Evolutionary conservation across 768 basidiomycete genomes (phyloP).

Genomic region (Agaricus subrufescens): DNA sequence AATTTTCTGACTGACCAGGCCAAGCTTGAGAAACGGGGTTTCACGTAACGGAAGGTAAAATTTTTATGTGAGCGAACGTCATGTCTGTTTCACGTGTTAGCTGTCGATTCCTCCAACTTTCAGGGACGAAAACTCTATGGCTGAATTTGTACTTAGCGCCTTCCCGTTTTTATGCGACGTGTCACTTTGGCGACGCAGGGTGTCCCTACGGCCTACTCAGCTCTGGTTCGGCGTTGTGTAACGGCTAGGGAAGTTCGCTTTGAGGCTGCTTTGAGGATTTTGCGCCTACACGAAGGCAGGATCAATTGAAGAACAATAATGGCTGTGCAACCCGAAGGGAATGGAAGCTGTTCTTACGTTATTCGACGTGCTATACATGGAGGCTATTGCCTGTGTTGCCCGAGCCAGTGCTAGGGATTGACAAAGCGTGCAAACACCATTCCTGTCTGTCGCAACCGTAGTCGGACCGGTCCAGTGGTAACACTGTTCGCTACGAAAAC

Average conservation of each 20-base stretch:
- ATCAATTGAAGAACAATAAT: not conserved
- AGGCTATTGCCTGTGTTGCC: not conserved
- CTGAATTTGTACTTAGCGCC: not conserved
- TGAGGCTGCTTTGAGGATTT: no score
- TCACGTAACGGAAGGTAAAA: slow-evolving; percentile 7
- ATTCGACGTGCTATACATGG: slow-evolving; percentile 8
- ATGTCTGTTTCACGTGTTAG: not conserved
- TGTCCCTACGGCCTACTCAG: no score
- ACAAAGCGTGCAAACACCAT: not conserved
- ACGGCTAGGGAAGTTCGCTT: not conserved
- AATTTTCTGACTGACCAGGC: slow-evolving; percentile 1
- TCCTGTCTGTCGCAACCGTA: not conserved
- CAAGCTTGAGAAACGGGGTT: not conserved
- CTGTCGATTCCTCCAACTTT: not conserved
- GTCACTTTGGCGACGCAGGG: no score
- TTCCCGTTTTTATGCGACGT: no score
- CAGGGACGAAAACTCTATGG: not conserved
- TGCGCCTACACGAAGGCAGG: not conserved
- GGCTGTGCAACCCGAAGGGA: not conserved
- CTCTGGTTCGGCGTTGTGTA: not conserved
- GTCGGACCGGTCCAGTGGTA: not conserved
- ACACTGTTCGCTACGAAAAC: no score
- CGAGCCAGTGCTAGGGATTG: not conserved
- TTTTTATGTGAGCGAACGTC: not conserved
- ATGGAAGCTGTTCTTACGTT: slow-evolving; percentile 14